Base-by-base conservation (phyloP, 2,329 filamentous ascomycete genomes). In the Phoma sp. region DNA sequence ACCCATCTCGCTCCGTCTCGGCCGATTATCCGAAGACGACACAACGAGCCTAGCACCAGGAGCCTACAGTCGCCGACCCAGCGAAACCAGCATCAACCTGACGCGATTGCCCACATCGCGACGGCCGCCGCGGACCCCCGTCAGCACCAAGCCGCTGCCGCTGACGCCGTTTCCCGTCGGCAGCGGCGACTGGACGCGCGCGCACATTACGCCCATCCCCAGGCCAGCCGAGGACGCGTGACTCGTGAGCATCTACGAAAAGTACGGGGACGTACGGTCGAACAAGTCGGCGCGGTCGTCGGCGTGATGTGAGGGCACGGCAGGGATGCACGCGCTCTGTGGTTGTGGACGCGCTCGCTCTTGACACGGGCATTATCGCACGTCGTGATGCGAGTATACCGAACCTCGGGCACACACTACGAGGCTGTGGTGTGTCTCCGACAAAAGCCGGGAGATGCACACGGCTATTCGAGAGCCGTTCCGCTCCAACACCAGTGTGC, bases 131-230 rank as follows among this genome's bases (percentile, higher is more conserved):
- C 19, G 52, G 15, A 55, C 52, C 8, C 55, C 58, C 2, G 57
- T 60, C 9, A 58, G 58, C 29, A 61, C 65, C 12, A 74, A 74
- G 49, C 66, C 68, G 15, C 39, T 74, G 21, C 71, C 71, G 9
- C 43, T 72, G 8, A 74, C 71, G n/a, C 71, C 71, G 4, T 69
- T 72, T 10, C 71, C 71, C 0, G 61, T 69, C 2, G 47, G 53
- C 6, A 46, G 43, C 17, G 46, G n/a, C 17, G 46, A 55, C 9
- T 50, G 52, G 52, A 43, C 40, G 9, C 35, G 29, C 25, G 8
- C 8, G 2, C 21, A 6, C 3, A 31, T 55, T 21, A 50, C 52
- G n/a, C 40, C 52, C 4, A 51, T 55, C 6, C 46, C 46, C 12
- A 15, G 36, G 12, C 52, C 37, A 2, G 25, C 17, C 2, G 46